Percentiles rank a stretch among this genome's conserved stretches.
phyloP scores from a whole-genome alignment of 176 grass and related monocot species.

The bread wheat (Triticum aestivum) region DNA sequence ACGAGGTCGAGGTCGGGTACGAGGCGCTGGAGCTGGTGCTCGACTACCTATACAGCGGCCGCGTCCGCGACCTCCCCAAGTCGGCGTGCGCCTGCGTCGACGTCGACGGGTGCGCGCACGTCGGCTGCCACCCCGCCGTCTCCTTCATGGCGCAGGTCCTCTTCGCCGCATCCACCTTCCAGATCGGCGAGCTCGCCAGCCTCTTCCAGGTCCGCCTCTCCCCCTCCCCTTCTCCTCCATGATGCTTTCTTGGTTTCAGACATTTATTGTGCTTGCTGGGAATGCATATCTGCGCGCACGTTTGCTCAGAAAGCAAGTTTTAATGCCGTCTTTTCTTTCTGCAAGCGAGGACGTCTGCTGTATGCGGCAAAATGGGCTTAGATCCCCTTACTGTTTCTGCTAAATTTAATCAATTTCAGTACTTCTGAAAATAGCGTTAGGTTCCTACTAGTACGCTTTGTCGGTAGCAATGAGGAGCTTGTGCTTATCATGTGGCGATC shows the following conservation, averaged over 20 bases:
- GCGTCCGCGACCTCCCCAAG: slow-evolving; percentile 62
- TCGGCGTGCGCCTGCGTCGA: slow-evolving; percentile 83
- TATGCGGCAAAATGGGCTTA: not conserved
- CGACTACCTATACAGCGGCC: slow-evolving; percentile 89
- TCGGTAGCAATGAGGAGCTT: not conserved
- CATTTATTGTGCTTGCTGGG: not conserved
- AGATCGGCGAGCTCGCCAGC: slow-evolving; percentile 79
- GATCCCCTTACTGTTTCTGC: not conserved
- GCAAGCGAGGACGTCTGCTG: not conserved
- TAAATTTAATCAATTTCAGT: not conserved
- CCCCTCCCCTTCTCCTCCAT: not conserved
- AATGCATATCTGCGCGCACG: not conserved
- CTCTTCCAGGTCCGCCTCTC: slow-evolving; percentile 79
- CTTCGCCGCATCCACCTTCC: slow-evolving; percentile 78
- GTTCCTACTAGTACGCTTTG: not conserved
- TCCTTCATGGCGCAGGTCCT: slow-evolving; percentile 85
- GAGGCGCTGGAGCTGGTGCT: slow-evolving; percentile 72
- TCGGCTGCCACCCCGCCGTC: slow-evolving; percentile 68
- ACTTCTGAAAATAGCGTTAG: not conserved
- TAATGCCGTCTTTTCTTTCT: not conserved
- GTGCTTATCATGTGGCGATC: not conserved
- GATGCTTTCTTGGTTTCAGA: not conserved
- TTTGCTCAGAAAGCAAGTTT: not conserved
- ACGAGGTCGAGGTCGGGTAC: slow-evolving; percentile 54
- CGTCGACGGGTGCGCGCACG: slow-evolving; percentile 61